Evolutionary conservation across 352 stramenopile genomes (phyloP).

Genomic region (Phytophthora constricta): DNA sequence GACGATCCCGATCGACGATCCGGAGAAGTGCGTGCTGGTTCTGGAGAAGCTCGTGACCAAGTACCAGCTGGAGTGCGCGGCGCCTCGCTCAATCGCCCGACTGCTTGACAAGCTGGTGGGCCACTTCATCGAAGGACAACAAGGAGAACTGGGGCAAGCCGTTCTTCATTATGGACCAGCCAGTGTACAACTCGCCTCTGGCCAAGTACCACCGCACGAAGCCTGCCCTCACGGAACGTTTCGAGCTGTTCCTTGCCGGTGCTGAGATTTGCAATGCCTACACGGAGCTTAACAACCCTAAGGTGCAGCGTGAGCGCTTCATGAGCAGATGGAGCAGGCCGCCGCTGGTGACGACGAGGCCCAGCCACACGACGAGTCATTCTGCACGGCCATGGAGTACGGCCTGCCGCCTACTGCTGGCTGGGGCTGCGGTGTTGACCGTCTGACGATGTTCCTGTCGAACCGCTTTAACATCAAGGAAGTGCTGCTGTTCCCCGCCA

Average conservation of each 20-base stretch:
- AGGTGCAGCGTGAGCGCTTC: constrained; percentile 86
- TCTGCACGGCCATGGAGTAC: constrained; percentile 95
- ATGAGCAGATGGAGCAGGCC: constrained; percentile 83
- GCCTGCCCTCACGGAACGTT: constrained; percentile 95
- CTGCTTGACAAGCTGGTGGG: constrained; percentile 90
- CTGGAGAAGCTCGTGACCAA: constrained; percentile 78
- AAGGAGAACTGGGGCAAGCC: constrained; percentile 92
- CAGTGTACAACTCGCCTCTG: constrained; percentile 97
- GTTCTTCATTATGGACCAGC: constrained; percentile 99
- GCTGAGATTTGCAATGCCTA: constrained; percentile 99
- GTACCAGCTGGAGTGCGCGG: constrained; percentile 73
- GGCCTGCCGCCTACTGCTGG: constrained; percentile 98
- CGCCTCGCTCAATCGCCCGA: constrained; percentile 73
- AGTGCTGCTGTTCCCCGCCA: constrained; percentile 99
- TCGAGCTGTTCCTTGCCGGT: constrained; percentile 98
- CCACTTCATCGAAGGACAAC: constrained; percentile 90
- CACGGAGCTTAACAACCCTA: constrained; percentile 98
- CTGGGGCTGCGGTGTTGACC: constrained; percentile 98
- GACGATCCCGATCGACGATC: constrained; percentile 74
- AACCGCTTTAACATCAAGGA: constrained; percentile 97
- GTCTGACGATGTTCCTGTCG: constrained; percentile 97
- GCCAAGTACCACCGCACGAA: constrained; percentile 96
- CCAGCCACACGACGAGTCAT: constrained; percentile 95
- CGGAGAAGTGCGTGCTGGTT: constrained; percentile 59
- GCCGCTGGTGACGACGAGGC: constrained; percentile 84